These are phyloP conservation scores for Xylariaceae sp. DNA, from an alignment of 2,329 filamentous ascomycete genomes.

Conservation along the genomic window DNA sequence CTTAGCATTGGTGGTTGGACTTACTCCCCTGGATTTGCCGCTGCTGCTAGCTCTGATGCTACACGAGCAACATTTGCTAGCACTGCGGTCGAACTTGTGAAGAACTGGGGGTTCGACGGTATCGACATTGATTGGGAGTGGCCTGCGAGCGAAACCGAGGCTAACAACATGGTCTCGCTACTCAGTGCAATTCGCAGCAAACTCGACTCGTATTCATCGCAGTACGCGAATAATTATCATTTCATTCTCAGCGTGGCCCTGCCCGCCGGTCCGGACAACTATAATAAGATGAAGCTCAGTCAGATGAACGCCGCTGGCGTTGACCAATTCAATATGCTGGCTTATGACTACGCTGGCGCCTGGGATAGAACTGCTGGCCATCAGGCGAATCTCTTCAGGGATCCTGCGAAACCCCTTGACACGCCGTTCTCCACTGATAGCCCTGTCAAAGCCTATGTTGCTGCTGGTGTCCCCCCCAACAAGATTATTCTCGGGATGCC, in stretches of 20 bases:
- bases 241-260: constrained; percentile 53
- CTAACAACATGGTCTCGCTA: constrained; percentile 43
- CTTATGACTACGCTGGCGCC: constrained; percentile 68
- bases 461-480: constrained; percentile 54
- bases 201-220: constrained; percentile 46
- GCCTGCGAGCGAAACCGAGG: constrained; percentile 38
- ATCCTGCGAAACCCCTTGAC: constrained; percentile 46
- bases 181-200: constrained; percentile 43
- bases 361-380: constrained; percentile 64
- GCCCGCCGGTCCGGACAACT: constrained; percentile 47
- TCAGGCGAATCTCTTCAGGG: constrained; percentile 65
- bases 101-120: constrained; percentile 62
- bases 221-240: constrained; percentile 44
- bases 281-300: constrained; percentile 43
- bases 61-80: constrained; percentile 65
- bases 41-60: constrained; percentile 57
- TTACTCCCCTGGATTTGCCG: constrained; percentile 71
- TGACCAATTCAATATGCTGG: constrained; percentile 62
- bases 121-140: constrained; percentile 42
- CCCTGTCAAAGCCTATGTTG: constrained; percentile 63
- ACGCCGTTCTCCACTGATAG: constrained; percentile 68
- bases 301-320: constrained; percentile 43
- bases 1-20: constrained; percentile 85
- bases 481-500: constrained; percentile 79
- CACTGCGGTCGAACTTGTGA: constrained; percentile 63